Evolutionary conservation across 345 rosid species (phyloP).

Genomic region (Adansonia digitata): DNA sequence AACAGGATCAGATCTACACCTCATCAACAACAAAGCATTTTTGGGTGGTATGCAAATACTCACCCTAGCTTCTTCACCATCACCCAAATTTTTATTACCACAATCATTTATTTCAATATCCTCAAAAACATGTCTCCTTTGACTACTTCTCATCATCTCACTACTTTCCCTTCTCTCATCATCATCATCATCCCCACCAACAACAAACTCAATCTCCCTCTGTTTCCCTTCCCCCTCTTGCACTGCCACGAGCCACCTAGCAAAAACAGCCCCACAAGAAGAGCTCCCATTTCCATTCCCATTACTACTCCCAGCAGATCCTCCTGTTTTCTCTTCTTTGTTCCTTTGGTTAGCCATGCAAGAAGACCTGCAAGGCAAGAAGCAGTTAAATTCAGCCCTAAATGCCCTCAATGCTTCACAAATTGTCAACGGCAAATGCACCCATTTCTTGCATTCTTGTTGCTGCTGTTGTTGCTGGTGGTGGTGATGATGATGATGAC

Average conservation of each 20-base stretch:
- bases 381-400: conserved; percentile 83
- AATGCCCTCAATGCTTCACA: conserved; percentile 80
- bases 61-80: conserved; percentile 43
- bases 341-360: conserved; percentile 40
- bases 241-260: conserved; percentile 77
- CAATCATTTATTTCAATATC: conserved; percentile 47
- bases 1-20: conserved; percentile 95
- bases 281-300: conserved; percentile 29
- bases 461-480: conserved; percentile 23
- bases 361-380: conserved; percentile 76
- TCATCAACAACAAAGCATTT: conserved; percentile 83
- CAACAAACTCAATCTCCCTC: conserved; percentile 73
- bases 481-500: conserved; percentile 18
- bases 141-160: conserved; percentile 44
- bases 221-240: conserved; percentile 55
- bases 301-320: neutral
- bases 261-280: conserved; percentile 72
- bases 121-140: conserved; percentile 69
- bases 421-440: conserved; percentile 71
- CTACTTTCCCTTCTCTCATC: conserved; percentile 27
- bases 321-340: conserved; percentile 26
- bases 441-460: conserved; percentile 64
- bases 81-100: conserved; percentile 41
- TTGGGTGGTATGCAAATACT: conserved; percentile 73
- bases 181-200: conserved; percentile 44